Evolutionary conservation across 345 rosid genomes (phyloP).

Genomic region (Cochlearia excelsa): DNA sequence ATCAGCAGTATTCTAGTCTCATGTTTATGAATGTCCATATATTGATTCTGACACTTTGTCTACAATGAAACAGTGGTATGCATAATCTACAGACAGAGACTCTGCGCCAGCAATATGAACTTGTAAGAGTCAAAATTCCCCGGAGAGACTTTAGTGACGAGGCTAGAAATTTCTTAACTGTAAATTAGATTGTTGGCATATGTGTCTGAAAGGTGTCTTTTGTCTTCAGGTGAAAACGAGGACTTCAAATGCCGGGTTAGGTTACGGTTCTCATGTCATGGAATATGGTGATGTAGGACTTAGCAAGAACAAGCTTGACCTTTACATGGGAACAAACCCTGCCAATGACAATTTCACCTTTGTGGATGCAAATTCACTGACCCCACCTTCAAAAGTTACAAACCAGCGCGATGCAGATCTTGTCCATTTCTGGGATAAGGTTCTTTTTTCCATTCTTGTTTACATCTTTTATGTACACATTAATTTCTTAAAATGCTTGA

Average conservation of each 20-base stretch:
- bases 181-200: constrained; percentile 2
- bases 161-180: constrained; percentile 8
- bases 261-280: constrained; percentile 94
- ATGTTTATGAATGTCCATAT: constrained; percentile 1
- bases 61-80: constrained; percentile 55
- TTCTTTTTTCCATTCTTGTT: constrained; percentile 28
- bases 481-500: not conserved
- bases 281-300: constrained; percentile 75
- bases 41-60: constrained; percentile 13
- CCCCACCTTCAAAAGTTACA: constrained; percentile 57
- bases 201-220: constrained; percentile 1
- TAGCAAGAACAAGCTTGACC: constrained; percentile 51
- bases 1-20: constrained; percentile 5
- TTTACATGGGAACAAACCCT: constrained; percentile 88
- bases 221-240: constrained; percentile 72
- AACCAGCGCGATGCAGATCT: constrained; percentile 99
- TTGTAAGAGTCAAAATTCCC: constrained; percentile 46
- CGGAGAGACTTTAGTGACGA: constrained; percentile 10
- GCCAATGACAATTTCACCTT: constrained; percentile 85
- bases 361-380: constrained; percentile 60
- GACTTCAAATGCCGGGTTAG: constrained; percentile 48
- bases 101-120: constrained; percentile 81
- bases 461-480: not conserved
- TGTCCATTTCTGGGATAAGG: constrained; percentile 95
- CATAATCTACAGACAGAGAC: constrained; percentile 82